Evolutionary conservation across 345 rosid genomes (phyloP).

Genomic region (Eucalyptus curtisii): DNA sequence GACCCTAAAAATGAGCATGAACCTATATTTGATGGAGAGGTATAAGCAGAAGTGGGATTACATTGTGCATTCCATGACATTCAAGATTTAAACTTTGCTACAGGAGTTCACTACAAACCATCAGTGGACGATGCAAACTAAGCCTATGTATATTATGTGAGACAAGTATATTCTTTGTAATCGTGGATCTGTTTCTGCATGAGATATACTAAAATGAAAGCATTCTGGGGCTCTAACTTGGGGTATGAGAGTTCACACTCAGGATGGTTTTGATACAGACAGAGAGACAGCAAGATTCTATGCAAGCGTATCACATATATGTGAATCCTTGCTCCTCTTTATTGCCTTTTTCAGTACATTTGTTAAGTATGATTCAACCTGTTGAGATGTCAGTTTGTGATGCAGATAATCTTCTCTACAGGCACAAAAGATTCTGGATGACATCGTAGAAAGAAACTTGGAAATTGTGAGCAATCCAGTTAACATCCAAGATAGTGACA

Average conservation of each 20-base stretch:
- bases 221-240: not conserved
- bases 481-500: slow-evolving; percentile 10
- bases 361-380: not conserved
- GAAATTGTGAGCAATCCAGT: slow-evolving; percentile 26
- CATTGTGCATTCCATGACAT: not conserved
- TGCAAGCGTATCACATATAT: not conserved
- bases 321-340: not conserved
- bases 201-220: not conserved
- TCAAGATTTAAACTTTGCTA: not conserved
- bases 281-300: not conserved
- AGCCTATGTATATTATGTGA: not conserved
- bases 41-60: not conserved
- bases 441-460: slow-evolving; percentile 48
- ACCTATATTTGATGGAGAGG: not conserved
- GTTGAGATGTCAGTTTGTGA: not conserved
- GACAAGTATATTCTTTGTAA: not conserved
- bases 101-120: not conserved
- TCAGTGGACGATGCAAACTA: not conserved
- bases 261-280: not conserved
- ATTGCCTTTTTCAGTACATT: not conserved
- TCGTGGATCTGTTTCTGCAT: not conserved
- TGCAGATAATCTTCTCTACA: slow-evolving; percentile 12
- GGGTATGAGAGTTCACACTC: not conserved
- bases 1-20: not conserved
- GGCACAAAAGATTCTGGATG: slow-evolving; percentile 76